phyloP scores from a whole-genome alignment of 2,329 filamentous ascomycete genomes.

The Pseudogymnoascus sp. region DNA sequence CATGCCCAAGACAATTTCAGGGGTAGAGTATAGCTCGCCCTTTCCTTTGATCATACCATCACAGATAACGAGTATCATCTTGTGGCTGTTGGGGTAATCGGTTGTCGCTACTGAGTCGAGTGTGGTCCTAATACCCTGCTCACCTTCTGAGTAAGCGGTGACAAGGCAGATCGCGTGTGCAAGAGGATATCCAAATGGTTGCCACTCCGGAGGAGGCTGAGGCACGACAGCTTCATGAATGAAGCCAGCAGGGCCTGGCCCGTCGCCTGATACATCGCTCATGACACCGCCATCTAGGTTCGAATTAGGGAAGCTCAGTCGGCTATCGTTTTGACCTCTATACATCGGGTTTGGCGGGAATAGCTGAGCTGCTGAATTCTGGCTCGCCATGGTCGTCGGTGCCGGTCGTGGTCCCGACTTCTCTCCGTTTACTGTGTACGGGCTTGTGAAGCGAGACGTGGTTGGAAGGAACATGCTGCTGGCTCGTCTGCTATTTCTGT shows the following conservation, averaged over 20 bases:
- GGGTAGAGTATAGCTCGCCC: conserved; percentile 77
- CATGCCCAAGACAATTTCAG: conserved; percentile 85
- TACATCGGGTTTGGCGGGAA: conserved; percentile 66
- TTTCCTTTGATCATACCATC: conserved; percentile 97
- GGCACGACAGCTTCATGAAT: conserved; percentile 94
- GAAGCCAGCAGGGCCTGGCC: conserved; percentile 80
- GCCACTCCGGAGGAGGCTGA: conserved; percentile 92
- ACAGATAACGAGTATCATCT: conserved; percentile 90
- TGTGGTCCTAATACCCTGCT: conserved; percentile 84
- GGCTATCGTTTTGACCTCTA: conserved; percentile 53
- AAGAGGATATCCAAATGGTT: conserved; percentile 90
- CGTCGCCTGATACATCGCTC: conserved; percentile 52
- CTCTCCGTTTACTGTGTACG: conserved; percentile 66
- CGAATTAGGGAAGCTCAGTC: conserved; percentile 54
- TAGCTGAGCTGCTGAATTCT: conserved; percentile 61
- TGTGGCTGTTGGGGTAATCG: conserved; percentile 98
- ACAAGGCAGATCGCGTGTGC: conserved; percentile 91
- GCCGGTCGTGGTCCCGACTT: conserved; percentile 41
- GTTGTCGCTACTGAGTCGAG: conserved; percentile 94
- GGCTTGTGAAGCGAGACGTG: conserved; percentile 88
- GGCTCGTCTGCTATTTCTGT: conserved; percentile 68
- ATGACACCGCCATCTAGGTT: conserved; percentile 42
- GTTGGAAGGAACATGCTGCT: conserved; percentile 75
- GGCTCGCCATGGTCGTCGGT: conserved; percentile 93
- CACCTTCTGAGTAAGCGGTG: conserved; percentile 94